A percentile compares a stretch with the other conserved stretches of the same genome.
phyloP scores from a whole-genome alignment of 2,329 filamentous ascomycete genomes.

The Penicillium rolfsii region DNA sequence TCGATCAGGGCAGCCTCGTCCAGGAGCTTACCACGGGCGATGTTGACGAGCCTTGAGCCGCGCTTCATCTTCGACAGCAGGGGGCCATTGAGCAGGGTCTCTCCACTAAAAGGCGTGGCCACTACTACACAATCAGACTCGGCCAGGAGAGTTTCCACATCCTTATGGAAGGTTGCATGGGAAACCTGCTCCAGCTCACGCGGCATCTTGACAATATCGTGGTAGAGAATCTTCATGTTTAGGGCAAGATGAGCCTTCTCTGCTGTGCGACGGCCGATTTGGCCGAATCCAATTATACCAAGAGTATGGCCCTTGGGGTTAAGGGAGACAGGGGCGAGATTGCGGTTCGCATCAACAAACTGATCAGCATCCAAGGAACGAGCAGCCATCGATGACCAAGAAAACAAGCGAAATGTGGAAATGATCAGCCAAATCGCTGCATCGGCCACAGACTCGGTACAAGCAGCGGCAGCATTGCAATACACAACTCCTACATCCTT shows the following conservation, averaged over 20 bases:
- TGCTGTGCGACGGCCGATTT: conserved; percentile 66
- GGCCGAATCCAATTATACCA: conserved; percentile 71
- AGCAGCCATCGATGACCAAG: conserved; percentile 65
- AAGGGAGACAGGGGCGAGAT: conserved; percentile 62
- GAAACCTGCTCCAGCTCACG: conserved; percentile 44
- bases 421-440: conserved; percentile 71
- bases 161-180: conserved; percentile 47
- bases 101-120: conserved; percentile 49
- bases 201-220: conserved; percentile 52
- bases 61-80: conserved; percentile 54
- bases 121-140: conserved; percentile 53
- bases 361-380: conserved; percentile 46
- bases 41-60: conserved; percentile 55
- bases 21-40: conserved; percentile 55
- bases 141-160: conserved; percentile 49
- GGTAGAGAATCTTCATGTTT: conserved; percentile 66
- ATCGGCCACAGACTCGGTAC: conserved; percentile 73
- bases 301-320: conserved; percentile 66
- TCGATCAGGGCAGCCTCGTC: conserved; percentile 54
- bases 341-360: conserved; percentile 64
- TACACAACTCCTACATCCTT: conserved; percentile 49
- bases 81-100: conserved; percentile 48
- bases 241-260: conserved; percentile 62
- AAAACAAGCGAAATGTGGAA: conserved; percentile 68
- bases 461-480: conserved; percentile 72